Evolutionary conservation across 148 eudicot genomes (phyloP).

Genomic region (Vaccinium vitisidaea): DNA sequence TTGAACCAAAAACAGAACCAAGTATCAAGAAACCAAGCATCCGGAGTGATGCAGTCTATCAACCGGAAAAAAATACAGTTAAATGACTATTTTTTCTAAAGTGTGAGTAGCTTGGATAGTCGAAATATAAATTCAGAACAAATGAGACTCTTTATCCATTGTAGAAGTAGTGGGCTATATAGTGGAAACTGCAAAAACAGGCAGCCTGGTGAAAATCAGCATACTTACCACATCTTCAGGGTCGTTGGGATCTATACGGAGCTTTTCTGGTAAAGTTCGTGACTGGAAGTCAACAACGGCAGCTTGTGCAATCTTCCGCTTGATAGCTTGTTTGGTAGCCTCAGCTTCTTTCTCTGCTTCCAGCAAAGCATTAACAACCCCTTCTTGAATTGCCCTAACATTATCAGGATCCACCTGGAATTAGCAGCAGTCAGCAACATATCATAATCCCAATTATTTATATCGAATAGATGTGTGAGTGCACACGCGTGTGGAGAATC

Average conservation of each 20-base stretch:
- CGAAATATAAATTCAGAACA: not conserved
- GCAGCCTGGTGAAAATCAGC: slow-evolving; percentile 10
- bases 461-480: no score
- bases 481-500: not conserved
- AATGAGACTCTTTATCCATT: not conserved
- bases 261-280: slow-evolving; percentile 72
- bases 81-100: not conserved
- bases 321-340: slow-evolving; percentile 86
- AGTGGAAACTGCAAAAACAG: not conserved
- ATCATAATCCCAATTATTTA: not conserved
- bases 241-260: slow-evolving; percentile 84
- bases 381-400: slow-evolving; percentile 63
- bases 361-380: slow-evolving; percentile 52
- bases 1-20: not conserved
- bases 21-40: not conserved
- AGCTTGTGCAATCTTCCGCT: slow-evolving; percentile 95
- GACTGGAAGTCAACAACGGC: slow-evolving; percentile 65
- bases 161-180: not conserved
- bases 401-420: slow-evolving; percentile 91
- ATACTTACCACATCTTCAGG: slow-evolving; percentile 95
- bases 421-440: not conserved
- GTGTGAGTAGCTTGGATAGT: not conserved
- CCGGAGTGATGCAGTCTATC: not conserved
- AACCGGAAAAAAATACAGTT: not conserved
- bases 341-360: slow-evolving; percentile 94